Percentiles rank a stretch among this genome's conserved stretches.
These are phyloP conservation scores for Termitomyces sp. DNA, from an alignment of 1,284 basidiomycete genomes.

Conservation along the genomic window DNA sequence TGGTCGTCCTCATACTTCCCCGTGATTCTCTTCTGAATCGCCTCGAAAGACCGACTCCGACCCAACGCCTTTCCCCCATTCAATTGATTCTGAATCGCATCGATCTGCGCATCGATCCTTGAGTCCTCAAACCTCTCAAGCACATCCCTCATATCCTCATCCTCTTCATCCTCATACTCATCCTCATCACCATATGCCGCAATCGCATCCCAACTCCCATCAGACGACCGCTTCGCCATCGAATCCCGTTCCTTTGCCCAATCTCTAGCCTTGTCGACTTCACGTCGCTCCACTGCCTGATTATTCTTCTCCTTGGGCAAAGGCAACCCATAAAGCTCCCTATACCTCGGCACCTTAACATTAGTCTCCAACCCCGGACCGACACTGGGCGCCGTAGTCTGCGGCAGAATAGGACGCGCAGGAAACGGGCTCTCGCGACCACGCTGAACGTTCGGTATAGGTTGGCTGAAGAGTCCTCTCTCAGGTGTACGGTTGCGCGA, in stretches of 20 bases:
- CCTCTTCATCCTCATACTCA: conserved; percentile 21
- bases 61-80: conserved; percentile 17
- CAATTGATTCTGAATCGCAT: conserved; percentile 1
- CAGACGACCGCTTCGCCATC: conserved; percentile 9
- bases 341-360: conserved; percentile 23
- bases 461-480: conserved; percentile 20
- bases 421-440: conserved; percentile 52
- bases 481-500: conserved; percentile 13
- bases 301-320: conserved; percentile 15
- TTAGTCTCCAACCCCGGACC: conserved; percentile 20
- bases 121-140: conserved; percentile 27
- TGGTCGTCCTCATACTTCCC: background rate
- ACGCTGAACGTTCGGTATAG: conserved; percentile 32
- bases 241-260: conserved; percentile 2
- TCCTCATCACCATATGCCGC: background rate
- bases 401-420: conserved; percentile 28
- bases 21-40: conserved; percentile 12
- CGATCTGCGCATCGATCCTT: conserved; percentile 10
- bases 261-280: background rate
- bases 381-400: conserved; percentile 6
- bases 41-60: conserved; percentile 27
- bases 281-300: conserved; percentile 7
- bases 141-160: conserved; percentile 26
- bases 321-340: conserved; percentile 23
- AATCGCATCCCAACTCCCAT: conserved; percentile 18